Conservation (phyloP, 768 basidiomycete species). For the Podaxis sp. region DNA sequence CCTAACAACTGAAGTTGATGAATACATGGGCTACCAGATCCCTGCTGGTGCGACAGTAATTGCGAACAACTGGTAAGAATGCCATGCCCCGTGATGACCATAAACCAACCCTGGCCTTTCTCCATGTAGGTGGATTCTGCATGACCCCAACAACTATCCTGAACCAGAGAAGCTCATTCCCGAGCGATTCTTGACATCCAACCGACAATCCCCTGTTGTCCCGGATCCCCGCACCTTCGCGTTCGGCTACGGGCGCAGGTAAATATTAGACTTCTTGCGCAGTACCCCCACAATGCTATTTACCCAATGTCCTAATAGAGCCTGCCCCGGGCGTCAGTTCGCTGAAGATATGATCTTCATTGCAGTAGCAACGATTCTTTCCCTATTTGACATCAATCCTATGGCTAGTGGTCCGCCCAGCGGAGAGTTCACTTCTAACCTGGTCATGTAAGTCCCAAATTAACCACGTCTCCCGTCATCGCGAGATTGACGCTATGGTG, state of each 20-base stretch:
- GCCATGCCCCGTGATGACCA: neutral
- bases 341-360: constrained; percentile 21
- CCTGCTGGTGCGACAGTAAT: constrained; percentile 16
- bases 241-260: constrained; percentile 11
- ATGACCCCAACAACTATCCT: constrained; percentile 16
- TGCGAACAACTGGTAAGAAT: constrained; percentile 17
- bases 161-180: constrained; percentile 17
- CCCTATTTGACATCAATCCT: constrained; percentile 19
- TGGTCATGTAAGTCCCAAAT: neutral
- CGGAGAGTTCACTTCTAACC: constrained; percentile 2
- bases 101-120: neutral
- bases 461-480: neutral
- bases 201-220: neutral
- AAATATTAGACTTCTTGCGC: neutral
- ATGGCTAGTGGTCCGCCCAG: neutral
- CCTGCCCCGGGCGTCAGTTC: constrained; percentile 23
- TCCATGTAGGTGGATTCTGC: constrained; percentile 21
- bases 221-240: constrained; percentile 1
- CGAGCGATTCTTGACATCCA: constrained; percentile 14
- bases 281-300: neutral
- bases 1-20: constrained; percentile 13
- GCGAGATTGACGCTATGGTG: neutral
- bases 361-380: constrained; percentile 19
- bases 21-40: constrained; percentile 16
- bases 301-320: constrained; percentile 9